Percentiles rank a stretch among this genome's conserved stretches.
phyloP scores from a whole-genome alignment of 164 flowering plant species.

The Taxillus chinensis region DNA sequence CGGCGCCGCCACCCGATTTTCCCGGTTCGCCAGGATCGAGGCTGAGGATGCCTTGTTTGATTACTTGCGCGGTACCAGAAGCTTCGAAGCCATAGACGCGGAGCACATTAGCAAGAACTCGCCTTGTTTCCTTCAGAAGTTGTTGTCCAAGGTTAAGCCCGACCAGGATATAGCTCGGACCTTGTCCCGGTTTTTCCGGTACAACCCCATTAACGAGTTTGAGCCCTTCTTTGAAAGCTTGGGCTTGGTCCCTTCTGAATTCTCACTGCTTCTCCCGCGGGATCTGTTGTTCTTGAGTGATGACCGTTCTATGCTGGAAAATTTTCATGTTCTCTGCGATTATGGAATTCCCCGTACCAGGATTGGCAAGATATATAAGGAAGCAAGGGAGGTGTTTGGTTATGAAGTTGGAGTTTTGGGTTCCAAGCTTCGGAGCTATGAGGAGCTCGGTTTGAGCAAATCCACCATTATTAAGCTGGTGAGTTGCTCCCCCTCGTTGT shows the following conservation, averaged over 20 bases:
- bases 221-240: conserved; percentile 68
- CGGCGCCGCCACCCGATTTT: conserved; percentile 11
- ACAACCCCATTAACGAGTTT: conserved; percentile 58
- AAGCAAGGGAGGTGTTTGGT: conserved; percentile 35
- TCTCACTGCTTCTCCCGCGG: conserved; percentile 29
- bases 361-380: conserved; percentile 49
- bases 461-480: conserved; percentile 37
- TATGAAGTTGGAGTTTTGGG: conserved; percentile 34
- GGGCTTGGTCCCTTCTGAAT: conserved; percentile 41
- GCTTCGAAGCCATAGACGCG: conserved; percentile 34
- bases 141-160: conserved; percentile 31
- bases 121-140: conserved; percentile 30
- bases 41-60: conserved; percentile 45
- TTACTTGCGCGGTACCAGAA: conserved; percentile 50
- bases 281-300: conserved; percentile 45
- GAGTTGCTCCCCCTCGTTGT: conserved; percentile 32
- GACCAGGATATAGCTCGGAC: conserved; percentile 27
- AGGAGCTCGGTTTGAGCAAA: conserved; percentile 34
- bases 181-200: conserved; percentile 30
- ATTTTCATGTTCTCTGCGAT: conserved; percentile 40
- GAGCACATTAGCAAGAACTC: conserved; percentile 62
- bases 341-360: conserved; percentile 49
- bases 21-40: conserved; percentile 29
- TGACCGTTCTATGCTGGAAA: conserved; percentile 40
- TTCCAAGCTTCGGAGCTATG: conserved; percentile 42